These are phyloP conservation scores for Corinectria fuckeliana DNA, from an alignment of 2,329 filamentous ascomycete genomes.

Conservation along the genomic window DNA sequence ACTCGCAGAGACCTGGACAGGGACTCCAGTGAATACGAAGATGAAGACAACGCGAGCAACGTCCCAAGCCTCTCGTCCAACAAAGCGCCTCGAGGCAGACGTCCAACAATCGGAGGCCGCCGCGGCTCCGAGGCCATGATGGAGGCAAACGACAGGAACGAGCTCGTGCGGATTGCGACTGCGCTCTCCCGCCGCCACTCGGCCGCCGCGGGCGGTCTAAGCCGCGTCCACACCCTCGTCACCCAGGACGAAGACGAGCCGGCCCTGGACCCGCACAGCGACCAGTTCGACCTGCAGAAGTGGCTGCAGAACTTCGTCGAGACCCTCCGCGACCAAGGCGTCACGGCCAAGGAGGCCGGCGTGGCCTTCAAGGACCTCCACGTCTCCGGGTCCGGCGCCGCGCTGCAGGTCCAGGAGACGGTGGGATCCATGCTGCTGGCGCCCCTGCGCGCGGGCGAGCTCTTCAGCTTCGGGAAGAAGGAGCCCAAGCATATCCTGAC, in stretches of 20 bases:
- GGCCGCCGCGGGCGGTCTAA: slow-evolving; percentile 20
- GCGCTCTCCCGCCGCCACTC: slow-evolving; percentile 46
- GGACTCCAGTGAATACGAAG: background rate
- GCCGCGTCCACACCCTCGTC: slow-evolving; percentile 24
- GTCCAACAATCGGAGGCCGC: background rate
- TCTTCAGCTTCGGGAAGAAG: slow-evolving; percentile 55
- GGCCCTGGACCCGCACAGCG: slow-evolving; percentile 46
- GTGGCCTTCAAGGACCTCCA: slow-evolving; percentile 70
- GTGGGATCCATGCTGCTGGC: slow-evolving; percentile 65
- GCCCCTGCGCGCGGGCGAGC: slow-evolving; percentile 63
- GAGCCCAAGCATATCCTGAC: slow-evolving; percentile 65
- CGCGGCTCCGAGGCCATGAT: slow-evolving; percentile 28
- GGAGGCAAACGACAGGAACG: slow-evolving; percentile 43
- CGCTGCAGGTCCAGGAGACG: slow-evolving; percentile 72
- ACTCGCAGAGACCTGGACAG: background rate
- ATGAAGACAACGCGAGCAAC: background rate
- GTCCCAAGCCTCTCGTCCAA: background rate
- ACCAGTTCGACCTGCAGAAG: slow-evolving; percentile 49
- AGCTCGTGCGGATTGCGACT: slow-evolving; percentile 50
- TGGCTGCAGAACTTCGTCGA: slow-evolving; percentile 50
- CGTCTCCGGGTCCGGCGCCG: slow-evolving; percentile 70
- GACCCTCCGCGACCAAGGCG: slow-evolving; percentile 60
- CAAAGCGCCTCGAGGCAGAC: background rate
- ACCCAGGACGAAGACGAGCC: slow-evolving; percentile 40
- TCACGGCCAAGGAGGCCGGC: slow-evolving; percentile 61